A percentile compares a stretch with the other conserved stretches of the same genome.
These are phyloP conservation scores for Yueomyces sinensis DNA, from an alignment of 805 yeast genomes.

Conservation along the genomic window DNA sequence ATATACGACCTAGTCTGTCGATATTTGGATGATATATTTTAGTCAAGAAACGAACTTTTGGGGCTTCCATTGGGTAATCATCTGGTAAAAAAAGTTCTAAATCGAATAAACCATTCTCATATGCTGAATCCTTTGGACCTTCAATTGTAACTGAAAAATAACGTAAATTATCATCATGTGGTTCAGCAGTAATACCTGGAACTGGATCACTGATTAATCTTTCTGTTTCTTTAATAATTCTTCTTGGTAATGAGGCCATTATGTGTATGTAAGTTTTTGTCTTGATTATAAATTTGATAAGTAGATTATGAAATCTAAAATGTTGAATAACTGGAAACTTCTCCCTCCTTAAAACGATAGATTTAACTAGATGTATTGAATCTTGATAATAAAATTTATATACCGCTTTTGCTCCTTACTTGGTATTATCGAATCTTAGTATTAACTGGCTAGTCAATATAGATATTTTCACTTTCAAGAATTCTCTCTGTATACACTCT, in stretches of 20 bases:
- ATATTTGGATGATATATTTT: slow-evolving; percentile 95
- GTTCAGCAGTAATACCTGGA: slow-evolving; percentile 86
- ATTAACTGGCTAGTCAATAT: no score
- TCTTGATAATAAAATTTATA: no score
- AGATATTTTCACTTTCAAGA: no score
- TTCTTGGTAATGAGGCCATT: slow-evolving; percentile 51
- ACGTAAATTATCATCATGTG: slow-evolving; percentile 88
- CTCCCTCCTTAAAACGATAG: no score
- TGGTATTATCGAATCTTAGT: no score
- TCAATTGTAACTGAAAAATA: slow-evolving; percentile 85
- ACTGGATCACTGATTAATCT: slow-evolving; percentile 88
- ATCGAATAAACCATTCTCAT: slow-evolving; percentile 71
- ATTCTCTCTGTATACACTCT: no score
- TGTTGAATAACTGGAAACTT: no score
- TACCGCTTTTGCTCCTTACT: no score
- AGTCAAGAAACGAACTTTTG: slow-evolving; percentile 86
- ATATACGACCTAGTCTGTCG: slow-evolving; percentile 88
- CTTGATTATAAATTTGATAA: no score
- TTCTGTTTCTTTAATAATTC: slow-evolving; percentile 93
- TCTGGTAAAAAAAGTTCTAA: slow-evolving; percentile 86
- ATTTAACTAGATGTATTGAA: no score
- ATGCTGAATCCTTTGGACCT: slow-evolving; percentile 87
- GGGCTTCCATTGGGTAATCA: slow-evolving; percentile 97
- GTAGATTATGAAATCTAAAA: no score
- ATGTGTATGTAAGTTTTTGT: no score